Conservation (phyloP, 2,329 filamentous ascomycete genomes). For the Hypoxylon sp. region DNA sequence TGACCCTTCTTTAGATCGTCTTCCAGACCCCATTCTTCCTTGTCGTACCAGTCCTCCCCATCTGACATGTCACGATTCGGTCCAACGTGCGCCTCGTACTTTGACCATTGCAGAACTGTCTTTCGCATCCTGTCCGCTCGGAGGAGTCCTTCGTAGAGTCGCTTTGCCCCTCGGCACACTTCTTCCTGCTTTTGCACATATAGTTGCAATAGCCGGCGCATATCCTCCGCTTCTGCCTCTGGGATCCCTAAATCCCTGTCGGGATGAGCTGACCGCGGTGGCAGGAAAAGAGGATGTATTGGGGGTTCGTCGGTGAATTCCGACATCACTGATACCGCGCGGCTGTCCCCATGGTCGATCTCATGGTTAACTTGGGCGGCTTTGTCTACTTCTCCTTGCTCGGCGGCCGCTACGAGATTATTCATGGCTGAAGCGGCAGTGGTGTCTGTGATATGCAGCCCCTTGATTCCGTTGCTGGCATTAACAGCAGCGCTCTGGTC, state of each 20-base stretch:
- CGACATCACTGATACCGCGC: slow-evolving; percentile 53
- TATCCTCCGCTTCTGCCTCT: slow-evolving; percentile 80
- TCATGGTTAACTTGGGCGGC: slow-evolving; percentile 34
- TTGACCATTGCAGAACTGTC: slow-evolving; percentile 79
- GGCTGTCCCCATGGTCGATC: slow-evolving; percentile 40
- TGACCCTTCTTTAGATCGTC: slow-evolving; percentile 84
- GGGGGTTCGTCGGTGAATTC: slow-evolving; percentile 63
- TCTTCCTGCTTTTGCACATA: slow-evolving; percentile 91
- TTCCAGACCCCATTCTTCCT: slow-evolving; percentile 80
- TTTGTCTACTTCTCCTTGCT: slow-evolving; percentile 41
- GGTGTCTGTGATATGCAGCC: slow-evolving; percentile 8
- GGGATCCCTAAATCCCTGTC: slow-evolving; percentile 81
- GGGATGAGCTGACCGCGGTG: slow-evolving; percentile 70
- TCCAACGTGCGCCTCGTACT: slow-evolving; percentile 79
- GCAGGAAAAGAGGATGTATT: slow-evolving; percentile 80
- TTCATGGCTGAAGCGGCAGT: slow-evolving; percentile 34
- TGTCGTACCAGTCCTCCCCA: slow-evolving; percentile 90
- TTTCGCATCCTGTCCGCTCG: slow-evolving; percentile 78
- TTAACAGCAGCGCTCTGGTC: slow-evolving; percentile 21
- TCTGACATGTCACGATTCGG: slow-evolving; percentile 81
- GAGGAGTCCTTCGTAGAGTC: slow-evolving; percentile 77
- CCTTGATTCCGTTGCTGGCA: slow-evolving; percentile 23
- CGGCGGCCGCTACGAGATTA: slow-evolving; percentile 22
- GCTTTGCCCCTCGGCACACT: slow-evolving; percentile 76
- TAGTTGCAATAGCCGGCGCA: slow-evolving; percentile 77